These are phyloP conservation scores for Arthrobotrys conoides DNA, from an alignment of 2,329 filamentous ascomycete species.

Conservation along the genomic window DNA sequence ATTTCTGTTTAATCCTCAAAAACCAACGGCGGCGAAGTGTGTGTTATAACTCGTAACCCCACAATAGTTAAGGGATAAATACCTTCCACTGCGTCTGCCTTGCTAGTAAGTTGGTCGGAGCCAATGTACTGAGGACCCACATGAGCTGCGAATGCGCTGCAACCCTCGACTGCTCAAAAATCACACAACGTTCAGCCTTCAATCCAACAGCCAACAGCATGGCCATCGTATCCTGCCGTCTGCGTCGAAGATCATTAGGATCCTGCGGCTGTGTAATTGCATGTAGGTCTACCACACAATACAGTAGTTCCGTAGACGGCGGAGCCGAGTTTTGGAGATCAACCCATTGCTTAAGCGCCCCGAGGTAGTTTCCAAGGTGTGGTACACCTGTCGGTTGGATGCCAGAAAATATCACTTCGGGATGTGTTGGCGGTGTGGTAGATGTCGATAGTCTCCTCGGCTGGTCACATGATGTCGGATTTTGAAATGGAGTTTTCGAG, in stretches of 20 bases:
- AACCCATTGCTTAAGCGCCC: constrained; percentile 89
- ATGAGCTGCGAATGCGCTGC: constrained; percentile 87
- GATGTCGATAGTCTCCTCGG: constrained; percentile 62
- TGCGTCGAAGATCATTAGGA: constrained; percentile 73
- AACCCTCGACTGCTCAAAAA: constrained; percentile 73
- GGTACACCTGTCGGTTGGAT: constrained; percentile 97
- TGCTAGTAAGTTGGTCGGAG: constrained; percentile 91
- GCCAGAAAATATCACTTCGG: constrained; percentile 83
- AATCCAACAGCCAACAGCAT: constrained; percentile 86
- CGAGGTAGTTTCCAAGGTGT: constrained; percentile 95
- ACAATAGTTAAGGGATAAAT: constrained; percentile 57
- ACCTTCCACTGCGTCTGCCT: constrained; percentile 99
- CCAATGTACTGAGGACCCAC: constrained; percentile 95
- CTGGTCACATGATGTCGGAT: constrained; percentile 53
- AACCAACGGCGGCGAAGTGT: not conserved
- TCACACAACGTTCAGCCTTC: constrained; percentile 79
- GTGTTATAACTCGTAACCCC: constrained; percentile 43
- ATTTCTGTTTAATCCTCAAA: not conserved
- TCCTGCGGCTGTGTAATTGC: constrained; percentile 86
- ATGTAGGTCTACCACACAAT: constrained; percentile 92
- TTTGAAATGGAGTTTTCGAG: constrained; percentile 16
- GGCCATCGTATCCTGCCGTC: constrained; percentile 82
- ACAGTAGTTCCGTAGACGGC: constrained; percentile 75
- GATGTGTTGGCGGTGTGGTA: constrained; percentile 47
- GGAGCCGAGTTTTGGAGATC: constrained; percentile 78